Percentiles rank a stretch among this genome's conserved stretches.
These are phyloP conservation scores for Ministeria vibrans DNA, from an alignment of 78 protist species.

Conservation along the genomic window DNA sequence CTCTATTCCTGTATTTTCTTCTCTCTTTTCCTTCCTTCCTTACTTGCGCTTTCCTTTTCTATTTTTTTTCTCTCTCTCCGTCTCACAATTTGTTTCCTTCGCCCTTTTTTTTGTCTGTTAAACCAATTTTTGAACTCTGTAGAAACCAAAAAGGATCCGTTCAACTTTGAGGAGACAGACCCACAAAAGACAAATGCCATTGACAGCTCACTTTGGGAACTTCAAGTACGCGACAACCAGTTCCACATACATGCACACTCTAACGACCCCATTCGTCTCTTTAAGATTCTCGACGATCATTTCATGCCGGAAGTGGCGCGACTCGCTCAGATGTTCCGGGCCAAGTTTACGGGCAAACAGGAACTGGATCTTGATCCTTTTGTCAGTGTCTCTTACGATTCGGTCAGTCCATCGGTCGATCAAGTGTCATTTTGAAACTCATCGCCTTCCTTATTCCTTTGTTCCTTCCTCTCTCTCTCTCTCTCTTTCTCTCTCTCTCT, in stretches of 20 bases:
- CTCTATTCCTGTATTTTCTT: too few species aligned
- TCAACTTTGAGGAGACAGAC: slow-evolving; percentile 14
- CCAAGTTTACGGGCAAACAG: too few species aligned
- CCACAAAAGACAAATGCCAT: slow-evolving; percentile 48
- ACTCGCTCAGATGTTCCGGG: not conserved
- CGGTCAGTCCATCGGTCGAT: too few species aligned
- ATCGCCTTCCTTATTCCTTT: too few species aligned
- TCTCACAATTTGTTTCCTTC: too few species aligned
- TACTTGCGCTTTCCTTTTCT: not conserved
- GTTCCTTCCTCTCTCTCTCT: too few species aligned
- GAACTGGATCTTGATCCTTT: too few species aligned
- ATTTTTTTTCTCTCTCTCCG: not conserved
- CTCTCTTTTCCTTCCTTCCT: too few species aligned
- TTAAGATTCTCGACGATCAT: not conserved
- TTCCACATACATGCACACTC: not conserved
- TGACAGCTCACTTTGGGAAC: slow-evolving; percentile 60
- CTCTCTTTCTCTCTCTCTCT: too few species aligned
- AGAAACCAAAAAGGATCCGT: slow-evolving; percentile 28
- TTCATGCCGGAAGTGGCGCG: not conserved
- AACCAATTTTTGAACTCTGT: not conserved
- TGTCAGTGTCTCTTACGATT: too few species aligned
- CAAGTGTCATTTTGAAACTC: too few species aligned
- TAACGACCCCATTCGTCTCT: not conserved
- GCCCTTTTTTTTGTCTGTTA: not conserved
- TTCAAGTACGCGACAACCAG: not conserved